phyloP scores from a whole-genome alignment of 345 rosid genomes.

The Clausena lansium region DNA sequence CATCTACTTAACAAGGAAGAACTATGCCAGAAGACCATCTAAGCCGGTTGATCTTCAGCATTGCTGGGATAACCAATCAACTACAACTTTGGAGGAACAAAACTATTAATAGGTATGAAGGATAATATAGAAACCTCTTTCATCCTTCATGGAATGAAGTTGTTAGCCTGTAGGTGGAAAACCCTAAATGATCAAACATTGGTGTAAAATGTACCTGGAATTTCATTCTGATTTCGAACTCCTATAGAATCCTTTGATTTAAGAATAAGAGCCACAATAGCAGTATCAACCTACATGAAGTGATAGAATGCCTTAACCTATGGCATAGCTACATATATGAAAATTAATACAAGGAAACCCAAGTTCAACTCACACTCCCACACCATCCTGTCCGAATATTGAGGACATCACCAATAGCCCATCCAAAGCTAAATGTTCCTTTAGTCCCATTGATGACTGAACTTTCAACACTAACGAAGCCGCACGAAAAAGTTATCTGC shows the following conservation, averaged over 20 bases:
- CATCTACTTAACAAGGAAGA: neutral
- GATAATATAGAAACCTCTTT: neutral
- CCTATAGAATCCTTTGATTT: slow-evolving; percentile 43
- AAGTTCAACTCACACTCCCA: slow-evolving; percentile 37
- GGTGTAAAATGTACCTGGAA: slow-evolving; percentile 36
- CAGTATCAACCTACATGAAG: slow-evolving; percentile 59
- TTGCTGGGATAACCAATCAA: neutral
- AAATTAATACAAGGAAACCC: slow-evolving; percentile 2
- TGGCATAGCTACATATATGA: slow-evolving; percentile 2
- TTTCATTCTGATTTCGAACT: slow-evolving; percentile 29
- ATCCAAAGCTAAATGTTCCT: slow-evolving; percentile 37
- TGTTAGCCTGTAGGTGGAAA: neutral
- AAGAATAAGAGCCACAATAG: slow-evolving; percentile 39
- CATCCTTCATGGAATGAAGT: neutral
- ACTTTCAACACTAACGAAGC: slow-evolving; percentile 47
- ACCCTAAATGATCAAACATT: neutral
- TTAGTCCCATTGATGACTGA: slow-evolving; percentile 34
- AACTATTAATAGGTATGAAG: neutral
- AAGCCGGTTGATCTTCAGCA: neutral
- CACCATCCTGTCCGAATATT: slow-evolving; percentile 52
- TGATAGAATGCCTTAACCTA: slow-evolving; percentile 2
- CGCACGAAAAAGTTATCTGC: slow-evolving; percentile 44
- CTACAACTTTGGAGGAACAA: neutral
- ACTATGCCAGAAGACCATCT: neutral
- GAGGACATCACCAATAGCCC: slow-evolving; percentile 50